Percentiles rank a stretch among this genome's conserved stretches.
Conservation (phyloP, 106 monocot genomes). For the Cymbidium sinense region DNA sequence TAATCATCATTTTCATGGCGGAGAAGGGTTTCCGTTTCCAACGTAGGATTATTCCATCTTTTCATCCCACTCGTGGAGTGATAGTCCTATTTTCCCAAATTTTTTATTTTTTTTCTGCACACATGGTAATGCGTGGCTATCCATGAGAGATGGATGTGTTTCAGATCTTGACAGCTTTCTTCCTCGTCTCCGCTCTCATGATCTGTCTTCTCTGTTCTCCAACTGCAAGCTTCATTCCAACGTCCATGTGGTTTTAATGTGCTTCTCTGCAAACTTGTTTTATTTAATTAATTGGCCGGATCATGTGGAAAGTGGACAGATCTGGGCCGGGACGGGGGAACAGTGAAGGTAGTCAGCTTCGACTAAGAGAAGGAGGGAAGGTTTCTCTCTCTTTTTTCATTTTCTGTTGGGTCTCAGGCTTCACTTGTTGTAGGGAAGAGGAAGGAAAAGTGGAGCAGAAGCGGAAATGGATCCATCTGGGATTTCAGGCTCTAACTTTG, state of each 20-base stretch:
- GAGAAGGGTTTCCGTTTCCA: not conserved
- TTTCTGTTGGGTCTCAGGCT: not conserved
- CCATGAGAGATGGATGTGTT: not conserved
- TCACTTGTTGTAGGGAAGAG: not conserved
- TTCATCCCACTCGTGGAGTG: not conserved
- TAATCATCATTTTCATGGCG: not conserved
- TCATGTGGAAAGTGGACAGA: not conserved
- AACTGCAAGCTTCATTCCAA: conserved; percentile 6
- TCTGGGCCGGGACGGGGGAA: not conserved
- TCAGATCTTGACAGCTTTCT: conserved; percentile 12
- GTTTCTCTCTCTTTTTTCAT: not conserved
- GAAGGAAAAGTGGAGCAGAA: conserved; percentile 1
- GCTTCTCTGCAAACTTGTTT: not conserved
- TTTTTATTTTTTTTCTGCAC: not conserved
- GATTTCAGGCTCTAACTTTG: not conserved
- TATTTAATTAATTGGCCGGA: not conserved
- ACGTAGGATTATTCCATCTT: conserved; percentile 5
- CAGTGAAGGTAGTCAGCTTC: not conserved
- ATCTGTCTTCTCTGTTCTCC: conserved; percentile 8
- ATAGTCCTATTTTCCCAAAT: not conserved
- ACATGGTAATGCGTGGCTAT: not conserved
- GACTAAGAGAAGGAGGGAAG: not conserved
- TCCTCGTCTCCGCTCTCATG: not conserved
- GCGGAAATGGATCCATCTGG: not conserved
- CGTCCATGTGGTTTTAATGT: not conserved